A percentile compares a stretch with the other conserved stretches of the same genome.
Evolutionary conservation across 345 rosid genomes (phyloP).

Genomic region (Anastatica hierochuntica): DNA sequence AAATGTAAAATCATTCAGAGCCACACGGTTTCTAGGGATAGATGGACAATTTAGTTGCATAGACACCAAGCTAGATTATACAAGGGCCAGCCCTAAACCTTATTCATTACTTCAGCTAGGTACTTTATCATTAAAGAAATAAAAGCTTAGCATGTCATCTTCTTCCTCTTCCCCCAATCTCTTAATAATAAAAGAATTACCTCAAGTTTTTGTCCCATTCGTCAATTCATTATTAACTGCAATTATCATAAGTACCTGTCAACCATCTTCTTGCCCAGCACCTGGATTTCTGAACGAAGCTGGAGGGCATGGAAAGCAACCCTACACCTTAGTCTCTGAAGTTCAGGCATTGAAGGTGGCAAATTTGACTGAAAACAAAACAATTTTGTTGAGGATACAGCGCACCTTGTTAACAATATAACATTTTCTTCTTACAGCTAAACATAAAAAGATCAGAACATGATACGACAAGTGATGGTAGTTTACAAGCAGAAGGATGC

Average conservation of each 20-base stretch:
- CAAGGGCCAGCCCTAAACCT: no score
- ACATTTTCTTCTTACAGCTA: not conserved
- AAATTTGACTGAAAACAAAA: slow-evolving; percentile 61
- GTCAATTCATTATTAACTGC: not conserved
- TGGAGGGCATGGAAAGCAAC: slow-evolving; percentile 95
- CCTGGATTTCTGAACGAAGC: slow-evolving; percentile 74
- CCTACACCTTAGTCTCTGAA: slow-evolving; percentile 93
- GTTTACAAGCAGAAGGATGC: slow-evolving; percentile 9
- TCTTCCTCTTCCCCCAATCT: not conserved
- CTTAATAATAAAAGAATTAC: no score
- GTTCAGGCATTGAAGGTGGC: slow-evolving; percentile 70
- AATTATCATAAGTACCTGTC: slow-evolving; percentile 49
- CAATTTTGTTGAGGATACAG: not conserved
- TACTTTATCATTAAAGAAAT: not conserved
- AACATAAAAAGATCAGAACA: not conserved
- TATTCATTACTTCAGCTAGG: no score
- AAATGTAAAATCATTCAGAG: slow-evolving; percentile 7
- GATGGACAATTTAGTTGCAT: not conserved
- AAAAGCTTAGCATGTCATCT: slow-evolving; percentile 2
- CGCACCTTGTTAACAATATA: not conserved
- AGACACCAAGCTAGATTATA: no score
- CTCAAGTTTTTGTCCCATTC: no score
- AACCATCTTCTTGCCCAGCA: slow-evolving; percentile 68
- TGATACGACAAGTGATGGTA: not conserved
- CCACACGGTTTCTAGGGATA: not conserved